phyloP scores from a whole-genome alignment of 768 basidiomycete species.

The Rubroboletus pulcherrimus region DNA sequence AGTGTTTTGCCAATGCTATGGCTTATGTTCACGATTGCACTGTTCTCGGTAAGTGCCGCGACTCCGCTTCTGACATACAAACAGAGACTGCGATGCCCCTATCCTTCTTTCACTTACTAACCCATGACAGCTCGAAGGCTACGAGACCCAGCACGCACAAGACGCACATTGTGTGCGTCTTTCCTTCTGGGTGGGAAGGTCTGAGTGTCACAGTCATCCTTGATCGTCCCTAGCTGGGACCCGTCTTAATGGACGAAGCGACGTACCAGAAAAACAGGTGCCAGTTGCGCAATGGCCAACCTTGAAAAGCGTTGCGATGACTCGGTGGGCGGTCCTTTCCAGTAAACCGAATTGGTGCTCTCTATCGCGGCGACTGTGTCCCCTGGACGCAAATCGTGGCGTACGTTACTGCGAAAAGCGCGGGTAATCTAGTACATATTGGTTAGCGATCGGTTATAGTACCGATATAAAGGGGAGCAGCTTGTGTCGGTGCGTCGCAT shows the following conservation, averaged over 20 bases:
- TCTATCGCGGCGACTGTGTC: conserved; percentile 23
- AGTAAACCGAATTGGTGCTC: neutral
- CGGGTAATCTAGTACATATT: neutral
- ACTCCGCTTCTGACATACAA: neutral
- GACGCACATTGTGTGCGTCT: conserved; percentile 12
- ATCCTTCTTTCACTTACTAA: neutral
- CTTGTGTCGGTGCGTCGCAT: neutral
- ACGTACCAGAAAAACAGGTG: conserved; percentile 30
- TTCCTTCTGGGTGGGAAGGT: conserved; percentile 32
- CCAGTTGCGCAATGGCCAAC: conserved; percentile 13
- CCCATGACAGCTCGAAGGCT: conserved; percentile 27
- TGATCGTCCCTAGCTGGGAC: conserved; percentile 28
- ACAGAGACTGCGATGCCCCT: neutral
- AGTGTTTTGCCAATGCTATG: too few relatives aligned
- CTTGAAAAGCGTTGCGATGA: conserved; percentile 30
- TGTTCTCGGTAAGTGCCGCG: neutral
- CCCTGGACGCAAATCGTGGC: conserved; percentile 1
- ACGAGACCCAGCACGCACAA: conserved; percentile 27
- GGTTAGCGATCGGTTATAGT: neutral
- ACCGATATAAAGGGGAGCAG: neutral
- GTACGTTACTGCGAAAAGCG: neutral
- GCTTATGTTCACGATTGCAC: too few relatives aligned
- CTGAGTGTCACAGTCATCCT: conserved; percentile 27
- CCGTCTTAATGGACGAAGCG: conserved; percentile 23
- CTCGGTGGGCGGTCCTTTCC: conserved; percentile 17